Conservation (phyloP, 1,284 basidiomycete genomes). For the Melampsora allii-populina region DNA sequence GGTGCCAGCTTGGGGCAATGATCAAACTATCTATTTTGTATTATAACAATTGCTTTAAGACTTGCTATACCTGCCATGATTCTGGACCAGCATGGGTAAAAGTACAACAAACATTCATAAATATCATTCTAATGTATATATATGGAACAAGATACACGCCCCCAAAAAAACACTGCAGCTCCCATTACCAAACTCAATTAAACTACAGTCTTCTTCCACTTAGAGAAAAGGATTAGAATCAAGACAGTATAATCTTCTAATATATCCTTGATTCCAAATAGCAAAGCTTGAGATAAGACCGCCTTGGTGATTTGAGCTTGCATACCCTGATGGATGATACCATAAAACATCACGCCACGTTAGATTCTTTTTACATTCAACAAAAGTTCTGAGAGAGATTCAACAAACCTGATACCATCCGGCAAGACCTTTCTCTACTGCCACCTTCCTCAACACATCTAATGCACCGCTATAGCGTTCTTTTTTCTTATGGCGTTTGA, state of each 20-base stretch:
- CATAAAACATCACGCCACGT: neutral
- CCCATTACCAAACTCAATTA: neutral
- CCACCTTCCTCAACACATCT: slow-evolving; percentile 70
- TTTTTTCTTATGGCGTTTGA: slow-evolving; percentile 49
- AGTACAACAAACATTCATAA: neutral
- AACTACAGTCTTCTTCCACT: neutral
- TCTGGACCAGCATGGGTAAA: neutral
- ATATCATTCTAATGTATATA: neutral
- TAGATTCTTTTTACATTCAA: too few relatives aligned
- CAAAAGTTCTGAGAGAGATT: neutral
- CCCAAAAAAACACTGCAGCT: too few relatives aligned
- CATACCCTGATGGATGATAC: slow-evolving; percentile 64
- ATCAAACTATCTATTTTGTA: too few relatives aligned
- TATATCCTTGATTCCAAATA: slow-evolving; percentile 42
- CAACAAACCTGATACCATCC: slow-evolving; percentile 82
- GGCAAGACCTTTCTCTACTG: slow-evolving; percentile 61
- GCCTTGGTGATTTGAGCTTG: slow-evolving; percentile 85
- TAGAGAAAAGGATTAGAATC: slow-evolving; percentile 29
- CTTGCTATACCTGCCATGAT: neutral
- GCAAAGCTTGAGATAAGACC: slow-evolving; percentile 68
- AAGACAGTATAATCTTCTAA: slow-evolving; percentile 43
- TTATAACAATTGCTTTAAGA: too few relatives aligned
- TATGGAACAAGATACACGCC: too few relatives aligned
- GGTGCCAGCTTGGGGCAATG: too few relatives aligned
- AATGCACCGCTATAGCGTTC: slow-evolving; percentile 66